Base-by-base conservation (phyloP, 2,329 filamentous ascomycete genomes). In the Hypoxylon sp. region DNA sequence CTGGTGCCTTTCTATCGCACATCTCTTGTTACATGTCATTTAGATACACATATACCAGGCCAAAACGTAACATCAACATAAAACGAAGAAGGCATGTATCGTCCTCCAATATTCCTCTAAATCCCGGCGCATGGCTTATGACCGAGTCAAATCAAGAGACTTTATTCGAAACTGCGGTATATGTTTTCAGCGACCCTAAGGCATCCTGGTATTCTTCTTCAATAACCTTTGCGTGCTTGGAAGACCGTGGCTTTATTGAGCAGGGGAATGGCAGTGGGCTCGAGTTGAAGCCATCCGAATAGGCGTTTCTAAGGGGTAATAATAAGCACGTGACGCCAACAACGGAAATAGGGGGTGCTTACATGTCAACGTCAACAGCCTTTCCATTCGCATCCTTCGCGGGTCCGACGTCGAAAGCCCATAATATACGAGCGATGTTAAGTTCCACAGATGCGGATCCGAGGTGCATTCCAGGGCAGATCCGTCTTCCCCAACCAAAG, bases 401-500 rank as follows among this genome's bases (percentile, higher is more conserved):
- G 0, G 77, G 75, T 0, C 65, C 67, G 5, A 84, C 74, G 0
- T 84, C 72, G 58, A 88, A 88, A 0, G 80, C 86, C 87, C 87
- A 90, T 0, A 90, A 73, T 0, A 86, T 76, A 2, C 83, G 80
- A 0, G 84, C 79, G 19, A 86, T 81, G 46, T 79, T 82, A 1
- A 85, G 75, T 9, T 80, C 79, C 0, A 88, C 78, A 0, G 82
- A 86, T 0, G 84, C 81, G 45, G 85, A 82, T 0, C 84, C 85
- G 0, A 89, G 80, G 56, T 89, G 85, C 68, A 85, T 77, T 0
- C 81, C 81, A 0, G 81, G 80, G 11, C 81, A 83, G 7, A 82
- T 73, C 1, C 81, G 75, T 13, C 81, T 76, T 0, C 81, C 81
- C 75, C 80, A 82, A 2, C 81, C 81, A 41, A 82, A 83, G 0